Conservation (phyloP, 495 filamentous ascomycete species). For the Delitschia confertaspora region DNA sequence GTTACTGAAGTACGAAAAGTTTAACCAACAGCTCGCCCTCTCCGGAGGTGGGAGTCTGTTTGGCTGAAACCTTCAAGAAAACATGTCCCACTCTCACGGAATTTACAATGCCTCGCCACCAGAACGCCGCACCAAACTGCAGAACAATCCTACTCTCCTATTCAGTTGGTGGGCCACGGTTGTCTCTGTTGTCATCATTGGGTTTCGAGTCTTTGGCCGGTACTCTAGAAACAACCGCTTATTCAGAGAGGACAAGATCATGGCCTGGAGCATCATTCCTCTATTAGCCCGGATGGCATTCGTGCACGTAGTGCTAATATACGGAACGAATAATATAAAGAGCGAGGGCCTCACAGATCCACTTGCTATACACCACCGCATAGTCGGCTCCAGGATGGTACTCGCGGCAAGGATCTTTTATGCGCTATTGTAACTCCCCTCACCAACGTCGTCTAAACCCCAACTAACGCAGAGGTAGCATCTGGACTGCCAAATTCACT, state of each 20-base stretch:
- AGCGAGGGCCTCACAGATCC: conserved; percentile 39
- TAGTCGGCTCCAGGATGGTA: conserved; percentile 56
- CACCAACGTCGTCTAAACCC: neutral
- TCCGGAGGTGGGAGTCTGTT: conserved; percentile 26
- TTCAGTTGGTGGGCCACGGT: conserved; percentile 91
- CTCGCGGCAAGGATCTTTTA: conserved; percentile 59
- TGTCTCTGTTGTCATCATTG: conserved; percentile 73
- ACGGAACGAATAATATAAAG: conserved; percentile 78
- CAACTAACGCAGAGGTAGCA: conserved; percentile 39
- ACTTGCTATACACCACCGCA: conserved; percentile 39
- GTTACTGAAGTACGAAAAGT: conserved; percentile 10
- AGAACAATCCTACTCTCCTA: conserved; percentile 44
- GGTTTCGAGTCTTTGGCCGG: conserved; percentile 65
- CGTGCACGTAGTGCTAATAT: conserved; percentile 73
- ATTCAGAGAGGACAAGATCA: conserved; percentile 81
- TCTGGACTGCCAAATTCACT: conserved; percentile 87
- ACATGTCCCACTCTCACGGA: conserved; percentile 20
- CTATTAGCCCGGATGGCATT: conserved; percentile 73
- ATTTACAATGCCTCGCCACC: conserved; percentile 21
- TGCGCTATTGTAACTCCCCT: conserved; percentile 50
- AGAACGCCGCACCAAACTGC: conserved; percentile 16
- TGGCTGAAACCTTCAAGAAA: neutral
- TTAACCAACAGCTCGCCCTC: conserved; percentile 28
- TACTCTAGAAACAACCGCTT: conserved; percentile 72
- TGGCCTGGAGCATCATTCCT: conserved; percentile 70